Base-by-base conservation (phyloP, 2,329 filamentous ascomycete species). In the Orbilia ellipsospora region DNA sequence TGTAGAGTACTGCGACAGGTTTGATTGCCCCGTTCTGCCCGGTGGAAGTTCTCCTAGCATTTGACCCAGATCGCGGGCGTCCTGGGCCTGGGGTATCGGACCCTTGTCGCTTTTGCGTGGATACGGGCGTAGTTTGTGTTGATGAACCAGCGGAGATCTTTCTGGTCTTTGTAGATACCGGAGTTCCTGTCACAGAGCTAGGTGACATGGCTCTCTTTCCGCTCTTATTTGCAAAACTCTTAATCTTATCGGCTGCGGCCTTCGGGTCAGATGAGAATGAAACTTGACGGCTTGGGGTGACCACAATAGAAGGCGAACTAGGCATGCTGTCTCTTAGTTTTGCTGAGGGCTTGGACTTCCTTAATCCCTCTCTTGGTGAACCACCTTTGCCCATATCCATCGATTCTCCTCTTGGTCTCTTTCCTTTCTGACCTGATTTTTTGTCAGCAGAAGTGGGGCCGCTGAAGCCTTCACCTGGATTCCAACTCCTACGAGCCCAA, bases 401-500 rank as follows among this genome's bases (percentile, higher is more conserved):
- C 12, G 70, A 74, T 26, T 74, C 73, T 2, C 52, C 28, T 42
- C 51, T 60, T 1, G 48, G 10, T 18, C 70, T 76, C 48, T 62
- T 66, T 23, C 42, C 56, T 48, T 66, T 70, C 36, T 70, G 70
- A 3, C 51, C 51, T 6, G 56, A 51, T 12, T 69, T 70, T 20
- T 64, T 66, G 1, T 63, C 65, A n/a, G 31, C 15, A 10, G 52
- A 20, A 12, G 63, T 42, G 8, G 63, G 8, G 8, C 73, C 59
- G n/a, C 36, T 50, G 50, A 76, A 68, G 0, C 83, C 15, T 85
- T 83, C 54, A 84, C 84, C 63, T 13, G 73, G 66, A 18, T 76
- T 76, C 73, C 73, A 76, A 77, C 88, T 87, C 1, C 86, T 86
- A 66, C 87, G 84, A 48, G 88, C 88, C 88, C 88, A 90, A 52